These are phyloP conservation scores for Mycena latifolia DNA, from an alignment of 768 basidiomycete genomes.

Conservation along the genomic window DNA sequence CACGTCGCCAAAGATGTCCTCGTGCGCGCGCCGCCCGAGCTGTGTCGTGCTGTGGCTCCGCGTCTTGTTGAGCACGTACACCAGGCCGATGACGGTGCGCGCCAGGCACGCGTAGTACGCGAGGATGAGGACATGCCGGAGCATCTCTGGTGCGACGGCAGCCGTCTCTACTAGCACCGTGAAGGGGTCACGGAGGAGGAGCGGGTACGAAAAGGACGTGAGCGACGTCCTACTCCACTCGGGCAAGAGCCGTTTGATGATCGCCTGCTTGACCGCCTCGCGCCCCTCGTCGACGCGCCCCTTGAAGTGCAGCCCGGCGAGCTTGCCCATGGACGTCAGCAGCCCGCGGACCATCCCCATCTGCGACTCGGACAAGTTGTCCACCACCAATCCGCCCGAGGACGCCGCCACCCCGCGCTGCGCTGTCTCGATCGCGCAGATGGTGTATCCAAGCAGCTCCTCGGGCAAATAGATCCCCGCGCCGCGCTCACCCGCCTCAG, in stretches of 20 bases:
- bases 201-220: constrained; percentile 85
- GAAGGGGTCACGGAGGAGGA: constrained; percentile 92
- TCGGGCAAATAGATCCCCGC: constrained; percentile 92
- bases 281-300: constrained; percentile 79
- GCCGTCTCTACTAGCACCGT: constrained; percentile 92
- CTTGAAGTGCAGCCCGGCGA: constrained; percentile 78
- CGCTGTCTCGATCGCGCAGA: constrained; percentile 84
- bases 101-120: constrained; percentile 93
- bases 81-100: constrained; percentile 86
- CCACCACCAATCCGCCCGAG: constrained; percentile 66
- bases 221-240: constrained; percentile 93
- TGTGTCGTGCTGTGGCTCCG: constrained; percentile 65
- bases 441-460: constrained; percentile 90
- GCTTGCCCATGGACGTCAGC: constrained; percentile 73
- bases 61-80: constrained; percentile 84
- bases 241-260: constrained; percentile 90
- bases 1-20: constrained; percentile 85
- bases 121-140: constrained; percentile 89
- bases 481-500: constrained; percentile 80
- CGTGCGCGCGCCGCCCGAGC: constrained; percentile 62
- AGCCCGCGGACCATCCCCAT: constrained; percentile 83
- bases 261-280: constrained; percentile 83
- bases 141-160: constrained; percentile 88
- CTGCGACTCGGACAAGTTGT: constrained; percentile 84
- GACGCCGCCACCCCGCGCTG: constrained; percentile 73